phyloP scores from a whole-genome alignment of 129 eudicot genomes.

The Tanacetum coccineum region DNA sequence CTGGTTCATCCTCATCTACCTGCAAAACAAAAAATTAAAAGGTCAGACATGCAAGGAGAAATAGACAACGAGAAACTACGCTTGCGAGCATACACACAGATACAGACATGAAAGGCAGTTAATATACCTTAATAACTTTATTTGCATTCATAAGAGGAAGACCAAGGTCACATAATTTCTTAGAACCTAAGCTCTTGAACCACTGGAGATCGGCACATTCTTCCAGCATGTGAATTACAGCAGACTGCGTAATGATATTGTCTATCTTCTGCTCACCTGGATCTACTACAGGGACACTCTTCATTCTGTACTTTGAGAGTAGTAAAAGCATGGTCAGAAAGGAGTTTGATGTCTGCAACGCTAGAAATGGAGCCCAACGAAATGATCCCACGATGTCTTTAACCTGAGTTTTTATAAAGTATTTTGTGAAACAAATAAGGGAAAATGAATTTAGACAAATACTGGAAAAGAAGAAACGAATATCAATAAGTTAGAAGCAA shows the following conservation, averaged over 20 bases:
- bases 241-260: slow-evolving; percentile 78
- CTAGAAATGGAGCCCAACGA: slow-evolving; percentile 98
- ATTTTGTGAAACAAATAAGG: background rate
- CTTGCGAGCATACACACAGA: background rate
- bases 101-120: background rate
- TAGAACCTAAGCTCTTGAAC: slow-evolving; percentile 85
- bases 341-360: slow-evolving; percentile 88
- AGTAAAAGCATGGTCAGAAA: slow-evolving; percentile 86
- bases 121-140: slow-evolving; percentile 56
- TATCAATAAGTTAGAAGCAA: background rate
- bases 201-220: slow-evolving; percentile 88
- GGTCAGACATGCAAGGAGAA: too few species aligned
- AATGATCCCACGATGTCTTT: slow-evolving; percentile 87
- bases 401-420: slow-evolving; percentile 41
- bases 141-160: slow-evolving; percentile 70
- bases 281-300: slow-evolving; percentile 92
- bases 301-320: slow-evolving; percentile 91
- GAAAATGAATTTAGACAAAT: background rate
- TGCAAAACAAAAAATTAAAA: slow-evolving; percentile 14
- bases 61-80: too few species aligned
- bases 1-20: slow-evolving; percentile 92
- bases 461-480: background rate
- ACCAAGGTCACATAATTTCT: slow-evolving; percentile 75
- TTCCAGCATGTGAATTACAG: slow-evolving; percentile 92
- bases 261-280: slow-evolving; percentile 71